Evolutionary conservation across 2,329 filamentous ascomycete species (phyloP).

Genomic region (Colletotrichum liaoningense): DNA sequence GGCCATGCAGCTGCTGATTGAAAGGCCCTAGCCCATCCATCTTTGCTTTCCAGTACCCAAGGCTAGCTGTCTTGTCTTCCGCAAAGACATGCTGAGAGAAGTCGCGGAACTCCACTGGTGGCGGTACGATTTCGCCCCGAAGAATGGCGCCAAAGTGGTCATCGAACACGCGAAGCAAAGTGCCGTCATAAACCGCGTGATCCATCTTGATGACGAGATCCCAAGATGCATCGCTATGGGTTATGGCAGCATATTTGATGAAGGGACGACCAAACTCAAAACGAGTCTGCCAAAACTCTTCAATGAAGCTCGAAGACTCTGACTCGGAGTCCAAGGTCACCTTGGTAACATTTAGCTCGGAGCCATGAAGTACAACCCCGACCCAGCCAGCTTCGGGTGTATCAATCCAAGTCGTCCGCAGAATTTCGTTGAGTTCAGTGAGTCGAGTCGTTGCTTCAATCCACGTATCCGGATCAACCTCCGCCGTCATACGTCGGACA

Average conservation of each 20-base stretch:
- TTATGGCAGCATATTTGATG: conserved; percentile 47
- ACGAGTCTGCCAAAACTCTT: conserved; percentile 40
- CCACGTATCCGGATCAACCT: conserved; percentile 38
- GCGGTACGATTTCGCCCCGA: conserved; percentile 29
- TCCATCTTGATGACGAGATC: conserved; percentile 48
- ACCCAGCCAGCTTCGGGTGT: conserved; percentile 35
- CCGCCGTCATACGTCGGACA: conserved; percentile 37
- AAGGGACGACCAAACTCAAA: conserved; percentile 48
- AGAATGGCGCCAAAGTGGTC: conserved; percentile 45
- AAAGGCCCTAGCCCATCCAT: conserved; percentile 2
- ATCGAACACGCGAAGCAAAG: conserved; percentile 49
- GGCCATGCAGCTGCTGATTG: not conserved
- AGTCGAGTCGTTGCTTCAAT: conserved; percentile 35
- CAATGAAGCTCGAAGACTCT: conserved; percentile 38
- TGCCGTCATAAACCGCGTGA: conserved; percentile 49
- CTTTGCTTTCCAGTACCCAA: conserved; percentile 39
- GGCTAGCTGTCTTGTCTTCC: conserved; percentile 34
- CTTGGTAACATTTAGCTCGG: conserved; percentile 31
- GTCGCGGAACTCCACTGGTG: conserved; percentile 39
- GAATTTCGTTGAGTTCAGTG: conserved; percentile 39
- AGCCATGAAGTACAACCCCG: conserved; percentile 38
- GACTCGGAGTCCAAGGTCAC: conserved; percentile 37
- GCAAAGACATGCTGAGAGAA: conserved; percentile 40
- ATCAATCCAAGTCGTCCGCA: conserved; percentile 39
- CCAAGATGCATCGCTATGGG: conserved; percentile 37